Conservation (phyloP, 2,329 filamentous ascomycete species). For the Kalaharituber pfeilii region DNA sequence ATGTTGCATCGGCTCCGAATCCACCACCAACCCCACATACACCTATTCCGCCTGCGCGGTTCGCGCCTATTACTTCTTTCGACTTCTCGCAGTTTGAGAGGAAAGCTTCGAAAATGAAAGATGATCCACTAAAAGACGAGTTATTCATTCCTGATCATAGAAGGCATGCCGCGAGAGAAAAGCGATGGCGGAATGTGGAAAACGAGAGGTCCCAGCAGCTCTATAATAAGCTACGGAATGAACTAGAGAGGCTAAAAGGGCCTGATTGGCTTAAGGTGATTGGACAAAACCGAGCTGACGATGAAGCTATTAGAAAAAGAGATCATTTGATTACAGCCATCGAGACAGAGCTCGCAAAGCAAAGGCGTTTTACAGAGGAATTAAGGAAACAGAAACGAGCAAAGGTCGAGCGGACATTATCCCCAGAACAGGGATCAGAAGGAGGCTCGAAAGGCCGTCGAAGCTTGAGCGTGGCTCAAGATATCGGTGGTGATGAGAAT, state of each 20-base stretch:
- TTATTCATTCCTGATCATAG: constrained; percentile 42
- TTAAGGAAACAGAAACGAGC: constrained; percentile 26
- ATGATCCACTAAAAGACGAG: constrained; percentile 40
- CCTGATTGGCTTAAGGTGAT: constrained; percentile 87
- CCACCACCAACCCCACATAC: neutral
- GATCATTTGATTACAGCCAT: constrained; percentile 33
- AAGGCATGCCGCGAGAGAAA: constrained; percentile 46
- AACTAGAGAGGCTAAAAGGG: constrained; percentile 68
- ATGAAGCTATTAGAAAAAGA: constrained; percentile 39
- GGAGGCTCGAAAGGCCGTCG: constrained; percentile 20
- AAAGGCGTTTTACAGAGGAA: constrained; percentile 29
- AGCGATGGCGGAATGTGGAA: constrained; percentile 50
- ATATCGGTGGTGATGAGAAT: constrained; percentile 19
- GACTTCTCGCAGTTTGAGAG: constrained; percentile 29
- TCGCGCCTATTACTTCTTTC: constrained; percentile 22
- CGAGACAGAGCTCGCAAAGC: constrained; percentile 47
- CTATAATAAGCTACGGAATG: constrained; percentile 45
- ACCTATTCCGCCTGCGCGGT: neutral
- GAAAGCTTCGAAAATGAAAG: constrained; percentile 24
- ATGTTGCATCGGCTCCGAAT: constrained; percentile 5
- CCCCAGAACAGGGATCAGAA: neutral
- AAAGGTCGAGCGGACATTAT: constrained; percentile 18
- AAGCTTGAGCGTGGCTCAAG: constrained; percentile 11
- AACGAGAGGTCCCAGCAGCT: constrained; percentile 49
- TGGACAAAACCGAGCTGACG: constrained; percentile 53